Conservation (phyloP, 2,329 filamentous ascomycete genomes). For the Lachnellula cervina region DNA sequence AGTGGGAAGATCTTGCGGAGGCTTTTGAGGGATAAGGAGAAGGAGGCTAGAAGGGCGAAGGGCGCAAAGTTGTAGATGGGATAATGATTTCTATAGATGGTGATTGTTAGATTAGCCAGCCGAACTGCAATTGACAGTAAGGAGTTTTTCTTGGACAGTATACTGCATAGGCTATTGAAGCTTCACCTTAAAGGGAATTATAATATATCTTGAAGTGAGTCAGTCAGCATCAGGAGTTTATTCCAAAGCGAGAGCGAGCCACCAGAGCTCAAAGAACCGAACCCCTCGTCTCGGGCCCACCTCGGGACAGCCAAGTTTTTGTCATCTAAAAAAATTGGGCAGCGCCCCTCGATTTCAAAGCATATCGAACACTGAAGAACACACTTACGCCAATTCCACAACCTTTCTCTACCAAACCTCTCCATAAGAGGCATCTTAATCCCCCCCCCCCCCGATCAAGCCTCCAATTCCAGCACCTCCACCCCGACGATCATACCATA, state of each 20-base stretch:
- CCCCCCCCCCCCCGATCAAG: neutral
- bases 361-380: conserved; percentile 10
- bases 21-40: conserved; percentile 69
- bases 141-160: neutral
- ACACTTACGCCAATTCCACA: neutral
- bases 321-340: conserved; percentile 13
- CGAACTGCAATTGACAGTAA: neutral
- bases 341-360: conserved; percentile 15
- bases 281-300: neutral
- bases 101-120: neutral
- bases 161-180: neutral
- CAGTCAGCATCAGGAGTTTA: too few species aligned
- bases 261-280: neutral
- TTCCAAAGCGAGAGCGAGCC: too few species aligned
- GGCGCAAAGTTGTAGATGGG: conserved; percentile 59
- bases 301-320: conserved; percentile 5
- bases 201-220: too few species aligned
- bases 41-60: conserved; percentile 56
- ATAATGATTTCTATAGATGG: neutral
- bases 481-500: neutral
- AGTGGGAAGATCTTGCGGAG: conserved; percentile 70
- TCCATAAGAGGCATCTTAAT: neutral
- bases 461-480: neutral
- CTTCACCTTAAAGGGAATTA: too few species aligned
- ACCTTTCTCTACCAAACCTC: neutral